Percentiles rank a stretch among this genome's conserved stretches.
Conservation (phyloP, 129 eudicot genomes). For the Ambrosia trifida region DNA sequence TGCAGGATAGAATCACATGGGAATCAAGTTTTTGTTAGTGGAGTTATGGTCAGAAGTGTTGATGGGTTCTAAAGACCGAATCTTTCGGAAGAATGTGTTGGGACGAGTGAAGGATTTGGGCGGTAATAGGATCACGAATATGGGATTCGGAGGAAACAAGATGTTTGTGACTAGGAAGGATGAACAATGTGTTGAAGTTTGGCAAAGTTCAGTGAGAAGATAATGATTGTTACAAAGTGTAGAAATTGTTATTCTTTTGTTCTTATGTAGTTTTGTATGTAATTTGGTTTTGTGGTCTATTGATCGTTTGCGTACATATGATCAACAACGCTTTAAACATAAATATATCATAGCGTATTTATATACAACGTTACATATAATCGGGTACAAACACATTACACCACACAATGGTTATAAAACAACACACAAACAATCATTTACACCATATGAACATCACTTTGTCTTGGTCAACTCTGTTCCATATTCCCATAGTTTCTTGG, state of each 20-base stretch:
- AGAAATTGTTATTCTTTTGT: slow-evolving; percentile 18
- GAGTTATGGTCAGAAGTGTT: slow-evolving; percentile 83
- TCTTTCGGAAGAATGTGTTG: slow-evolving; percentile 62
- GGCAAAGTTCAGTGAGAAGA: slow-evolving; percentile 70
- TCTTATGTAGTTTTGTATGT: slow-evolving; percentile 15
- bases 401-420: not conserved
- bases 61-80: slow-evolving; percentile 51
- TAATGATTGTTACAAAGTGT: slow-evolving; percentile 24
- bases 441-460: slow-evolving; percentile 36
- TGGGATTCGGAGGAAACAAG: slow-evolving; percentile 83
- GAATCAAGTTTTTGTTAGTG: slow-evolving; percentile 61
- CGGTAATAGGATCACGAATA: slow-evolving; percentile 53
- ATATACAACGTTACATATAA: not conserved
- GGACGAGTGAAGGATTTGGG: slow-evolving; percentile 74
- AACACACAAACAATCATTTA: slow-evolving; percentile 11
- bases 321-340: too few species aligned
- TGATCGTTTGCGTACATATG: too few species aligned
- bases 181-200: slow-evolving; percentile 77
- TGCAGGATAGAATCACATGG: slow-evolving; percentile 68
- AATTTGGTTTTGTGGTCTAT: slow-evolving; percentile 2
- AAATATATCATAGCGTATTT: too few species aligned
- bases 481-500: slow-evolving; percentile 47
- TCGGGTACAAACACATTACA: slow-evolving; percentile 1
- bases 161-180: slow-evolving; percentile 87
- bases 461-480: slow-evolving; percentile 34